Evolutionary conservation across 805 yeast genomes (phyloP).

Genomic region (Jamesozyma jinghongensis): DNA sequence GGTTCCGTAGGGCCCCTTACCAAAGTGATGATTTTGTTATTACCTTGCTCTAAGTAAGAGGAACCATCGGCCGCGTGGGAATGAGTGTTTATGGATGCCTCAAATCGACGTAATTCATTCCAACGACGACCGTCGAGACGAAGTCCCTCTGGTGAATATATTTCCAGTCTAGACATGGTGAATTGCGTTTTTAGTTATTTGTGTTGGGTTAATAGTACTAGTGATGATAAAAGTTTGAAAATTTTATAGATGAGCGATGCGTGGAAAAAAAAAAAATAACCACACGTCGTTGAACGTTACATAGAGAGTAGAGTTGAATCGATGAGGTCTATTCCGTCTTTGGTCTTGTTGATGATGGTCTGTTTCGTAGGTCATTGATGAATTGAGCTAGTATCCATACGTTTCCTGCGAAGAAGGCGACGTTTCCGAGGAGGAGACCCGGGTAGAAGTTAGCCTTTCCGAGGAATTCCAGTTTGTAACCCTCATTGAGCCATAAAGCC

Average conservation of each 20-base stretch:
- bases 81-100: conserved; percentile 78
- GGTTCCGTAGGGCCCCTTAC: conserved; percentile 92
- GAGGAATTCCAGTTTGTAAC: conserved; percentile 70
- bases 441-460: conserved; percentile 59
- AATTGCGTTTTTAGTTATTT: too few relatives aligned
- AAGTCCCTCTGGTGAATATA: conserved; percentile 92
- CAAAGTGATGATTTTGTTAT: conserved; percentile 75
- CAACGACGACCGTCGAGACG: conserved; percentile 90
- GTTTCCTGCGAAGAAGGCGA: conserved; percentile 52
- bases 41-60: conserved; percentile 84
- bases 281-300: neutral
- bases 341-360: too few relatives aligned
- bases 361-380: conserved; percentile 34
- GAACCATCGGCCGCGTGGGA: conserved; percentile 88
- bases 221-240: too few relatives aligned
- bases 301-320: too few relatives aligned
- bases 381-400: conserved; percentile 51
- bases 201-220: too few relatives aligned
- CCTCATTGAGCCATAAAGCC: conserved; percentile 69
- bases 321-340: too few relatives aligned
- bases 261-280: neutral
- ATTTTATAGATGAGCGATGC: too few relatives aligned
- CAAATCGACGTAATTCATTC: conserved; percentile 82
- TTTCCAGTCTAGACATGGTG: conserved; percentile 62
- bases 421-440: conserved; percentile 46